Evolutionary conservation across 2,329 filamentous ascomycete genomes (phyloP).

Genomic region (Verticillium nonalfalfae): DNA sequence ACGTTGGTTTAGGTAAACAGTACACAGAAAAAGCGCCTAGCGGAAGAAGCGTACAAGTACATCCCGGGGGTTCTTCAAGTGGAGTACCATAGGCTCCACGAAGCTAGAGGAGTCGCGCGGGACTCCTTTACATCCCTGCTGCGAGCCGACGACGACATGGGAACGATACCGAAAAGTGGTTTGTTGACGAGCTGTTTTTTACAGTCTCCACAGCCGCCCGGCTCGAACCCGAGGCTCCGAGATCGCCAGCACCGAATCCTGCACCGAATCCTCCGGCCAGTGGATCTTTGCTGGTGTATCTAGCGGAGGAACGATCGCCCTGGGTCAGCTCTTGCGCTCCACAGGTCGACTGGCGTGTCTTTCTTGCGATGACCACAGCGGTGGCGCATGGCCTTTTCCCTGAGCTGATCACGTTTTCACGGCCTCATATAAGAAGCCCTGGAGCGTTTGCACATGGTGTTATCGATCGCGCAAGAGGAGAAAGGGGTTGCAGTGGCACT

Average conservation of each 20-base stretch:
- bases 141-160: neutral
- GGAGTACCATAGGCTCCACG: too few species aligned
- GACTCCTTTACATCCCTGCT: too few species aligned
- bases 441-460: neutral
- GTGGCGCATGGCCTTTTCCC: neutral
- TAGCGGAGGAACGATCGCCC: neutral
- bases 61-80: too few species aligned
- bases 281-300: neutral
- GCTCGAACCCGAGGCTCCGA: neutral
- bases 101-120: too few species aligned
- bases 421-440: neutral
- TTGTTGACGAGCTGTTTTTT: neutral
- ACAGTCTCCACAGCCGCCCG: neutral
- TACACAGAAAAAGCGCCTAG: neutral
- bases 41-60: neutral
- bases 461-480: neutral
- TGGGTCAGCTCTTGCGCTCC: neutral
- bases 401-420: neutral
- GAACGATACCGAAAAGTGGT: neutral
- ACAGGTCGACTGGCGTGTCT: neutral
- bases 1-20: neutral
- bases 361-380: neutral
- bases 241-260: slow-evolving; percentile 1
- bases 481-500: neutral
- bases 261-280: neutral